phyloP scores from a whole-genome alignment of 2,329 filamentous ascomycete genomes.

The Teratosphaeria zuluensis region DNA sequence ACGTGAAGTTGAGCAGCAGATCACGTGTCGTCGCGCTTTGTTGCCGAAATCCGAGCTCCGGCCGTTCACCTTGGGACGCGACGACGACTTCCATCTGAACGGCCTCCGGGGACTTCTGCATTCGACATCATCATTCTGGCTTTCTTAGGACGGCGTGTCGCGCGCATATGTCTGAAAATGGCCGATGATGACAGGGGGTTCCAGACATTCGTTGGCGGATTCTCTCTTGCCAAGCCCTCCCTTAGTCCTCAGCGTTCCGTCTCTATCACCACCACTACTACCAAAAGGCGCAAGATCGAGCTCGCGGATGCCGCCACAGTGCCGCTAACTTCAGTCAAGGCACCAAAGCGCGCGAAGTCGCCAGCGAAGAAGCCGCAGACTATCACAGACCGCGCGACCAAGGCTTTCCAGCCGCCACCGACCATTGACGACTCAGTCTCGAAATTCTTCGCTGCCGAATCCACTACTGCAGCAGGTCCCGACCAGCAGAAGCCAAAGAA shows the following conservation, averaged over 20 bases:
- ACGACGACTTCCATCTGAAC: not conserved
- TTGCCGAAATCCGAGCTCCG: not conserved
- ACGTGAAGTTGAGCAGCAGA: not conserved
- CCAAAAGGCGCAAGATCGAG: conserved; percentile 11
- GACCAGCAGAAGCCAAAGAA: not conserved
- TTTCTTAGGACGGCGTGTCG: not conserved
- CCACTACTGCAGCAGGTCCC: conserved; percentile 2
- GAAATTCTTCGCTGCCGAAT: conserved; percentile 34
- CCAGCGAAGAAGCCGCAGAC: conserved; percentile 62
- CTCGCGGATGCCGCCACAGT: conserved; percentile 4
- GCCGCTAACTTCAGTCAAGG: conserved; percentile 9
- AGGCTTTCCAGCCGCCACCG: conserved; percentile 49
- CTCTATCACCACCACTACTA: not conserved
- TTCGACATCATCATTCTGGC: not conserved
- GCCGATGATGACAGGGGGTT: not conserved
- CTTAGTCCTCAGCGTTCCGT: not conserved
- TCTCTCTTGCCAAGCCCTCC: not conserved
- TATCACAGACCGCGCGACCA: conserved; percentile 68
- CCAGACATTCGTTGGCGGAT: not conserved
- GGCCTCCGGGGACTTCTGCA: not conserved
- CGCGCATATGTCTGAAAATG: not conserved
- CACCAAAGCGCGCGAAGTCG: conserved; percentile 21
- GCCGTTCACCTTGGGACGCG: not conserved
- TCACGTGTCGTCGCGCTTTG: not conserved
- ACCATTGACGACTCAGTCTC: conserved; percentile 28